Conservation (phyloP, 768 basidiomycete species). For the Lactarius tabidus region DNA sequence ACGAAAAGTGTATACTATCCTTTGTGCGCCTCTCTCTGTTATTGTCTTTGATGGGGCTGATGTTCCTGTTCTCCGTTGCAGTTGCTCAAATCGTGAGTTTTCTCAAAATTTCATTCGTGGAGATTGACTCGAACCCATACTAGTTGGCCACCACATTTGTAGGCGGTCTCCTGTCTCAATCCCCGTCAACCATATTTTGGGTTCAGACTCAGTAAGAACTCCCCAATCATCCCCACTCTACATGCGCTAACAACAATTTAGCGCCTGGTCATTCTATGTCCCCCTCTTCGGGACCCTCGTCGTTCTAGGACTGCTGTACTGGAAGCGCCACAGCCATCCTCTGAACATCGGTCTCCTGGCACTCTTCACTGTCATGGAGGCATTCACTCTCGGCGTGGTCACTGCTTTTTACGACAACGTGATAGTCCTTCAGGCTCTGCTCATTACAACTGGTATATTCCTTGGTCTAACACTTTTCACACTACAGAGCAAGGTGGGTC, state of each 20-base stretch:
- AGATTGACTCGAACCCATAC: slow-evolving; percentile 12
- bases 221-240: background rate
- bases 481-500: slow-evolving; percentile 78
- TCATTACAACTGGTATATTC: slow-evolving; percentile 92
- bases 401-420: slow-evolving; percentile 68
- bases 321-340: slow-evolving; percentile 91
- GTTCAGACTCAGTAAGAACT: slow-evolving; percentile 63
- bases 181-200: slow-evolving; percentile 58
- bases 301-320: slow-evolving; percentile 78
- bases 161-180: slow-evolving; percentile 65
- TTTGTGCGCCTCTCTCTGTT: slow-evolving; percentile 52
- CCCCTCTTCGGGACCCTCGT: slow-evolving; percentile 75
- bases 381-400: slow-evolving; percentile 83
- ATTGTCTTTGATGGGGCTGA: background rate
- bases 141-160: slow-evolving; percentile 76
- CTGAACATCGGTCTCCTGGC: slow-evolving; percentile 81
- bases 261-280: slow-evolving; percentile 76
- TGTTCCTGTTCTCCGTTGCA: slow-evolving; percentile 29
- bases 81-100: slow-evolving; percentile 70
- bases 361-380: slow-evolving; percentile 88
- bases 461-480: slow-evolving; percentile 92
- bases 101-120: background rate
- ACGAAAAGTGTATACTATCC: slow-evolving; percentile 86
- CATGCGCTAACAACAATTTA: slow-evolving; percentile 29
- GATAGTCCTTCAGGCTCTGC: slow-evolving; percentile 83